A percentile compares a stretch with the other conserved stretches of the same genome.
phyloP scores from a whole-genome alignment of 2,329 filamentous ascomycete species.

The Neofusicoccum sp. region DNA sequence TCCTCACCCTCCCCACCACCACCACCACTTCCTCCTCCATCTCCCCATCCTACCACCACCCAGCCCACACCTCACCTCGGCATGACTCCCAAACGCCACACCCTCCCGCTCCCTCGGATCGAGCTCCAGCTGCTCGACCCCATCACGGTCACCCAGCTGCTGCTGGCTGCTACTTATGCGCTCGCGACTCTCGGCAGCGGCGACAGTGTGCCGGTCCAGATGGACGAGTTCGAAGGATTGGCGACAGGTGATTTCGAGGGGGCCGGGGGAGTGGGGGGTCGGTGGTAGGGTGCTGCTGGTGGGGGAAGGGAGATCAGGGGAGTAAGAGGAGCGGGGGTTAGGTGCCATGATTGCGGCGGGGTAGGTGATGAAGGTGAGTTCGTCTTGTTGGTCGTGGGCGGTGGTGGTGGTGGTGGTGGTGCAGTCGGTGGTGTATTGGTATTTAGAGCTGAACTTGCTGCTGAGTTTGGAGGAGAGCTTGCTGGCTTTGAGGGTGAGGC shows the following conservation, averaged over 20 bases:
- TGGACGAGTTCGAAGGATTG: constrained; percentile 1
- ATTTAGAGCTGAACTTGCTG: neutral
- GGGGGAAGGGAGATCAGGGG: neutral
- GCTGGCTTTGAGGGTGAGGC: neutral
- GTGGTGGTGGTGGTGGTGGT: neutral
- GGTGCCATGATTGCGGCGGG: too few species aligned
- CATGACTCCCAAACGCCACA: neutral
- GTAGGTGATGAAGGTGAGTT: neutral
- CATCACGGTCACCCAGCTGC: neutral
- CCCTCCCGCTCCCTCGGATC: neutral
- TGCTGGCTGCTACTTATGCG: neutral
- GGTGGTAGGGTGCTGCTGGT: neutral
- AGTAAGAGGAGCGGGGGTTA: neutral
- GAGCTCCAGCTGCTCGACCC: neutral
- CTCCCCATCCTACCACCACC: neutral
- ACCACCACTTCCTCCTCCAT: neutral
- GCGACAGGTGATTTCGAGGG: neutral
- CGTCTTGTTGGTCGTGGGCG: neutral
- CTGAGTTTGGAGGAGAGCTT: neutral
- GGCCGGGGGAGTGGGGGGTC: neutral
- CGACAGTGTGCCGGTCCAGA: neutral
- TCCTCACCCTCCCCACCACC: neutral
- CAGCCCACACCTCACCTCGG: neutral
- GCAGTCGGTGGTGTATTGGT: neutral
- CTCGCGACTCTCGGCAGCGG: neutral